Percentiles rank a stretch among this genome's conserved stretches.
phyloP scores from a whole-genome alignment of 345 rosid genomes.

The Angophora floribunda region DNA sequence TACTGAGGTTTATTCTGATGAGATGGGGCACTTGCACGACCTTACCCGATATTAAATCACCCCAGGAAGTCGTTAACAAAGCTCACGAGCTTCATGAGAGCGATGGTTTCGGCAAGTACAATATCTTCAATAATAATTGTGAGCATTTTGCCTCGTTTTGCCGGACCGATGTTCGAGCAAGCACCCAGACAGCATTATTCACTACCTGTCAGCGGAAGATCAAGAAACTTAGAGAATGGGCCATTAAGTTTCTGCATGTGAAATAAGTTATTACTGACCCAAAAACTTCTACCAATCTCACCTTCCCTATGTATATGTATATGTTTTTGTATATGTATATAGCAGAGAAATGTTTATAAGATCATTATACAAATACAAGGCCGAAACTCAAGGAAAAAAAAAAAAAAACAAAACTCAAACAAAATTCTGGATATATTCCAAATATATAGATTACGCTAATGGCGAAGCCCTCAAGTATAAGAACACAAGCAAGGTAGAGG shows the following conservation, averaged over 20 bases:
- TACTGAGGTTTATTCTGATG: neutral
- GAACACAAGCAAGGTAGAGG: neutral
- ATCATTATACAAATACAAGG: neutral
- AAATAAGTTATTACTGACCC: neutral
- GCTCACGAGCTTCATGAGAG: neutral
- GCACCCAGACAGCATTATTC: neutral
- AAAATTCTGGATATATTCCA: neutral
- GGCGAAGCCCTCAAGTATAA: neutral
- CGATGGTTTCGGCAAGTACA: neutral
- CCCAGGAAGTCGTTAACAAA: neutral
- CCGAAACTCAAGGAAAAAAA: neutral
- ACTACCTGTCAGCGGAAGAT: neutral
- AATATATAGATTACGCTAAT: neutral
- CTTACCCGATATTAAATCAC: neutral
- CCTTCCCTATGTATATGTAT: neutral
- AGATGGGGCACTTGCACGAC: neutral
- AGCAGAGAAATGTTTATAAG: neutral
- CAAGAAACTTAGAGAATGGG: neutral
- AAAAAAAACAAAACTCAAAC: neutral
- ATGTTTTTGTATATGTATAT: too few species aligned
- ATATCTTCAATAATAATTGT: neutral
- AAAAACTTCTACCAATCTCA: neutral
- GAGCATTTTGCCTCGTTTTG: neutral
- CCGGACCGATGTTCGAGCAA: neutral
- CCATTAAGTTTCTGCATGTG: neutral